A percentile compares a stretch with the other conserved stretches of the same genome.
These are phyloP conservation scores for Acanthamoeba sp. DNA, from an alignment of 208 protist genomes.

Conservation along the genomic window DNA sequence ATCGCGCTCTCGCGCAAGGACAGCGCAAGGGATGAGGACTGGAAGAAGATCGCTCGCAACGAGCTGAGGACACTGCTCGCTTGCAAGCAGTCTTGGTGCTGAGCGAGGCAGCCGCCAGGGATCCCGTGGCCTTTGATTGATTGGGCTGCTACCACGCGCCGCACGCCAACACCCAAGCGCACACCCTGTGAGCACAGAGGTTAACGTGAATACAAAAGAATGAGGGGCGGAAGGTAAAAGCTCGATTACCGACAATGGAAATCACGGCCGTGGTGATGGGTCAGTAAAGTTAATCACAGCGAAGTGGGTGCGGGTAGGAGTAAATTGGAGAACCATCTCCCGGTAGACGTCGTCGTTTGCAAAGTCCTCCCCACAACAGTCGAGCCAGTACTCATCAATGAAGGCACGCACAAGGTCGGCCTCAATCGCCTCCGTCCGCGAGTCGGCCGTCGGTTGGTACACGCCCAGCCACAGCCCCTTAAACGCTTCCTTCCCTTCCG, in stretches of 20 bases:
- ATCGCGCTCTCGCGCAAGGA: neutral
- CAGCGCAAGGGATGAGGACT: neutral
- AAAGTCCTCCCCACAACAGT: neutral
- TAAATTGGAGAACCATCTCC: constrained; percentile 1
- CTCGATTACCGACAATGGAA: no score
- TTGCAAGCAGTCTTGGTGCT: no score
- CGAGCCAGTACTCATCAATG: constrained; percentile 54
- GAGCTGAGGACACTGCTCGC: neutral
- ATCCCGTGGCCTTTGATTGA: no score
- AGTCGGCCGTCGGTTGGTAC: neutral
- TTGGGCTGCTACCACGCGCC: neutral
- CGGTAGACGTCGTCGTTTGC: neutral
- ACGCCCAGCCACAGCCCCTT: constrained; percentile 15
- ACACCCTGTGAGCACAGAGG: no score
- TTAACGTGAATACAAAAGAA: no score
- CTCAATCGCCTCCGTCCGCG: neutral
- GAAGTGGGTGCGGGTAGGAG: neutral
- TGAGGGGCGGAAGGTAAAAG: no score
- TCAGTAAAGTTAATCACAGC: neutral
- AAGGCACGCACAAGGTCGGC: neutral
- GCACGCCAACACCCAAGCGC: neutral
- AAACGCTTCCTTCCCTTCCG: constrained; percentile 25
- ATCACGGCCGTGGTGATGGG: no score
- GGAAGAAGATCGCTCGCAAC: neutral
- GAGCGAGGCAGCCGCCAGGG: no score